A percentile compares a stretch with the other conserved stretches of the same genome.
These are phyloP conservation scores for Remersonia thermophila DNA, from an alignment of 2,329 filamentous ascomycete genomes.

Conservation along the genomic window DNA sequence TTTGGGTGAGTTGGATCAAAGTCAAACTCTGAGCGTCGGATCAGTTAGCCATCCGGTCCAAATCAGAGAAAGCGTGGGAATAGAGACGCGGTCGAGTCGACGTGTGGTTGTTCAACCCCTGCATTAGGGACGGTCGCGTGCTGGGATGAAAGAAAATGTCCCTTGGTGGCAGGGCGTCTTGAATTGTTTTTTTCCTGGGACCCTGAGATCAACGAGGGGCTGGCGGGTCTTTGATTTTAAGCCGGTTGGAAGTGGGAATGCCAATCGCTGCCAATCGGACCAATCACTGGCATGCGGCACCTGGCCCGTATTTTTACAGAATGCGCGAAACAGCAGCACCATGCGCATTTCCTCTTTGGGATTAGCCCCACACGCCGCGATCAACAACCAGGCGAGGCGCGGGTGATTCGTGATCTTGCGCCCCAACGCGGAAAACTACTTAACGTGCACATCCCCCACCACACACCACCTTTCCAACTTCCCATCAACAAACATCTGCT, in stretches of 20 bases:
- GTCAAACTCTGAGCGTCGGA: too few relatives aligned
- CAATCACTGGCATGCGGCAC: constrained; percentile 9
- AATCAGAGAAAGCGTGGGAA: too few relatives aligned
- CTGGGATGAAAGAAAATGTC: too few relatives aligned
- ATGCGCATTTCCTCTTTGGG: constrained; percentile 18
- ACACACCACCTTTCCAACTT: constrained; percentile 25
- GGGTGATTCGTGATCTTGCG: constrained; percentile 40
- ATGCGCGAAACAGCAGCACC: constrained; percentile 4
- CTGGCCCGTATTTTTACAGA: constrained; percentile 9
- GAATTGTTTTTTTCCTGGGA: too few relatives aligned
- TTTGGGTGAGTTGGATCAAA: too few relatives aligned
- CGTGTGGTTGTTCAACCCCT: too few relatives aligned
- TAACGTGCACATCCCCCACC: constrained; percentile 38
- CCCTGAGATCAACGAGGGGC: too few relatives aligned
- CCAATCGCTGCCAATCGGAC: not conserved
- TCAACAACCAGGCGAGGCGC: constrained; percentile 15
- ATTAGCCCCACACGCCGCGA: constrained; percentile 19
- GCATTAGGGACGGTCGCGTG: too few relatives aligned
- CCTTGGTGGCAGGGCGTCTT: too few relatives aligned
- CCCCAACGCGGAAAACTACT: constrained; percentile 40
- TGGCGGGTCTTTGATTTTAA: constrained; percentile 2
- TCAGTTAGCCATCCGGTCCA: too few relatives aligned
- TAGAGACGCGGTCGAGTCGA: too few relatives aligned
- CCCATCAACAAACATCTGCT: constrained; percentile 24
- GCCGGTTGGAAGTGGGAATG: not conserved